Evolutionary conservation across 495 filamentous ascomycete genomes (phyloP), one percentile per base, ranked within the genome.

Genomic region (Hypoxylon subgilvum): DNA sequence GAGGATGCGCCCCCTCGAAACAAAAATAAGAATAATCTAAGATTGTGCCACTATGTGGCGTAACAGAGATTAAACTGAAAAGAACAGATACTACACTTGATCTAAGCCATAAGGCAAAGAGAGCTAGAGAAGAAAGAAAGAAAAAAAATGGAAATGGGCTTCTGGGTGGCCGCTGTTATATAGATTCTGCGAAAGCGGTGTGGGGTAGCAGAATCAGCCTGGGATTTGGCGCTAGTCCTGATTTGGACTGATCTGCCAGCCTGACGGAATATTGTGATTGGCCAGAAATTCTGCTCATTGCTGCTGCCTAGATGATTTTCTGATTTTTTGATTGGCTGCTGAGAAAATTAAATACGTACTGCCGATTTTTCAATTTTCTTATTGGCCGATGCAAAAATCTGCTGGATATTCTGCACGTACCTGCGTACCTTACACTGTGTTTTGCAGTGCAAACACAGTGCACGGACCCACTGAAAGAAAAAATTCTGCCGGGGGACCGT

Each of bases 71-170:
- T 91, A 92, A 91, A 92, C 88, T 93, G 88, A 92, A 92, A 92
- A 95, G 90, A 95, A 95, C 90, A 95, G 90, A 94, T 96, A 94
- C 90, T 93, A 94, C 89, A 94, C 90, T 92, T 93, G 90, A 94
- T 93, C 90, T 94, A 88, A 88, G 86, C 86, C 86, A 88, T 86
- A 84, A 85, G 85, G 84, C 82, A 79, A 78, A 76, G 73, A 75
- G 73, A 77, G 75, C 72, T 76, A 61, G 70, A 54, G 73, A 75
- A 61, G 52, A 73, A 76, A 74, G 39, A 57, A 46, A 52, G 68
- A 67, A 35, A 67, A 64, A 50, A 48, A 35, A 6, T 30, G 12
- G 0, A 43, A 25, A 43, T 25, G 4, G 2, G 18, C 0, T 30
- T 31, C 38, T 19, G 31, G 31, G 19, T 1, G 25, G 7, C n/a